phyloP scores from a whole-genome alignment of 495 filamentous ascomycete species.

The Tuber umbilicatum region DNA sequence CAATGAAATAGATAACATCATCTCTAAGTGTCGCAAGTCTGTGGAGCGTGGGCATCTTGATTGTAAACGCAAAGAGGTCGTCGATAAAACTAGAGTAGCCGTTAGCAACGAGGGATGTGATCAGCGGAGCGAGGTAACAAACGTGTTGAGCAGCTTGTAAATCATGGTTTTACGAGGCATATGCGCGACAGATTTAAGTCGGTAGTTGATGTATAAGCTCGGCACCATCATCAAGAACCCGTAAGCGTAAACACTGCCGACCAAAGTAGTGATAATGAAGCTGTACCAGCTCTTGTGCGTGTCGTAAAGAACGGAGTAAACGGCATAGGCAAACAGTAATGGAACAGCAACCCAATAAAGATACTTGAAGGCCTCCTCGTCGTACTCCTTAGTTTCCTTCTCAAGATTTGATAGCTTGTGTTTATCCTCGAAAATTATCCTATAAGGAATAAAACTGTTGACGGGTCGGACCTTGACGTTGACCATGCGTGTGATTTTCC shows the following conservation, averaged over 20 bases:
- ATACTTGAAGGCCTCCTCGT: conserved; percentile 94
- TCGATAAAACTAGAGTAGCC: conserved; percentile 61
- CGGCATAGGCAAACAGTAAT: conserved; percentile 78
- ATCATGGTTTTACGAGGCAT: conserved; percentile 95
- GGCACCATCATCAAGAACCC: conserved; percentile 99
- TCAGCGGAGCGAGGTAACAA: conserved; percentile 26
- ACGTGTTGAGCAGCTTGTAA: conserved; percentile 88
- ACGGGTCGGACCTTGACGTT: conserved; percentile 75
- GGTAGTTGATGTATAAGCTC: conserved; percentile 95
- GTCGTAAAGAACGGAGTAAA: conserved; percentile 85
- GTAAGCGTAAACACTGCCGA: conserved; percentile 94
- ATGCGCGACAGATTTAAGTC: conserved; percentile 90
- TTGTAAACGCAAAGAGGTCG: conserved; percentile 92
- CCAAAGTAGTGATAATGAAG: conserved; percentile 80
- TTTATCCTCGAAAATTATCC: conserved; percentile 88
- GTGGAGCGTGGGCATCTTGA: conserved; percentile 97
- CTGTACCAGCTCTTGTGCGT: conserved; percentile 98
- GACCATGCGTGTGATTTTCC: conserved; percentile 98
- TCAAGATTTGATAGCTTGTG: conserved; percentile 92
- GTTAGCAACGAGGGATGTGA: conserved; percentile 31
- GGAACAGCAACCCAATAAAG: conserved; percentile 88
- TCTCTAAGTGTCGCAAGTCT: conserved; percentile 89
- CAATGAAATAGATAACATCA: conserved; percentile 97
- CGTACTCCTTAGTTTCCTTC: conserved; percentile 96
- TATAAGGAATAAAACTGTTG: conserved; percentile 70